These are phyloP conservation scores for Asterophora parasitica DNA, from an alignment of 768 basidiomycete species.

Conservation along the genomic window DNA sequence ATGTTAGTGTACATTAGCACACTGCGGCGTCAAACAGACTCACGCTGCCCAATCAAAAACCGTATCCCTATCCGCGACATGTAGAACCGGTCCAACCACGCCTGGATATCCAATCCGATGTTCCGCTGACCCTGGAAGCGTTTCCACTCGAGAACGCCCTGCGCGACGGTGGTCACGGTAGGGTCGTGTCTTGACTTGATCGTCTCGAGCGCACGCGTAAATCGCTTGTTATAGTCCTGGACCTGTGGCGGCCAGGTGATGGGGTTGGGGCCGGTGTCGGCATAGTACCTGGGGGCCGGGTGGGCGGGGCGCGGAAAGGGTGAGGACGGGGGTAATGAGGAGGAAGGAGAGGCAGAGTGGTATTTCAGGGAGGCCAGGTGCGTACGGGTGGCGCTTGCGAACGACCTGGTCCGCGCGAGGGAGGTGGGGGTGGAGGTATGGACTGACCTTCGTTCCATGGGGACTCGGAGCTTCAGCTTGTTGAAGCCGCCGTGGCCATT, in stretches of 20 bases:
- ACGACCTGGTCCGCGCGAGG: neutral
- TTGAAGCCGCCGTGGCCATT: slow-evolving; percentile 33
- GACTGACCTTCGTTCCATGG: slow-evolving; percentile 75
- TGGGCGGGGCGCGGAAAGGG: slow-evolving; percentile 3
- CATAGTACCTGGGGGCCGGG: slow-evolving; percentile 66
- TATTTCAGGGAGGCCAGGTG: slow-evolving; percentile 6
- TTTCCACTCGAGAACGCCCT: slow-evolving; percentile 97
- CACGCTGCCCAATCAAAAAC: slow-evolving; percentile 94
- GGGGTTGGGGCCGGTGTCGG: slow-evolving; percentile 56
- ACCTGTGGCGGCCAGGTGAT: slow-evolving; percentile 90
- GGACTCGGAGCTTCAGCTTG: slow-evolving; percentile 68
- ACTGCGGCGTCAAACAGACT: slow-evolving; percentile 23
- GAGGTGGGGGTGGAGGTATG: too few species aligned
- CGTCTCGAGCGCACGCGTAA: slow-evolving; percentile 80
- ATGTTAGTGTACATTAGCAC: slow-evolving; percentile 6
- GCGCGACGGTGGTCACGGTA: slow-evolving; percentile 94
- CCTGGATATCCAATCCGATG: slow-evolving; percentile 86
- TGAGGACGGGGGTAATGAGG: neutral
- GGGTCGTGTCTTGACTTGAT: slow-evolving; percentile 97
- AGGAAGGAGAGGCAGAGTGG: neutral
- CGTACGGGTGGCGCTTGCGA: neutral
- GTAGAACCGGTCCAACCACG: slow-evolving; percentile 96
- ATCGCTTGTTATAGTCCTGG: slow-evolving; percentile 86
- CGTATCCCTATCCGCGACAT: slow-evolving; percentile 94
- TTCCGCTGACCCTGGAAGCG: slow-evolving; percentile 58